A percentile compares a stretch with the other conserved stretches of the same genome.
Conservation (phyloP, 305 asterid species). For the Petunia hybrid region DNA sequence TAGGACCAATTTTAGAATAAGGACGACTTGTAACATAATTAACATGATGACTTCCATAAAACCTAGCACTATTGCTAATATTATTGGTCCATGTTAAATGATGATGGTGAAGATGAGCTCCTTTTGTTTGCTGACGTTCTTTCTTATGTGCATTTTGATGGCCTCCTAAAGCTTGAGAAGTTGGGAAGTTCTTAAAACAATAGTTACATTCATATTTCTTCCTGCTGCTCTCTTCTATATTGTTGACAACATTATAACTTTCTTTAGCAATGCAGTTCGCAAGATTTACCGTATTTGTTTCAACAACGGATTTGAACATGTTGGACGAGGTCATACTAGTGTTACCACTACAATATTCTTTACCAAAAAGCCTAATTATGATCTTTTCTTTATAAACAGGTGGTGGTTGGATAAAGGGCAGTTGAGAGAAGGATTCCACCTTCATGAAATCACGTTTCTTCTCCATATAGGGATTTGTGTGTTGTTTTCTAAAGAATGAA, state of each 20-base stretch:
- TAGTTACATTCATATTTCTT: slow-evolving; percentile 54
- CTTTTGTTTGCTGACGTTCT: slow-evolving; percentile 52
- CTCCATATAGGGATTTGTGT: slow-evolving; percentile 53
- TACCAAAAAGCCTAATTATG: slow-evolving; percentile 70
- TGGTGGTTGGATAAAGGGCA: slow-evolving; percentile 71
- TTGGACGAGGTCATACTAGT: not conserved
- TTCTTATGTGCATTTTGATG: slow-evolving; percentile 63
- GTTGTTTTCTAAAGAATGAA: not conserved
- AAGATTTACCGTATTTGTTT: not conserved
- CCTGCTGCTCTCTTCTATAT: slow-evolving; percentile 36
- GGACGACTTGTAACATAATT: not conserved
- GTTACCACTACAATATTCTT: slow-evolving; percentile 54
- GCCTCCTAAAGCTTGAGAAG: slow-evolving; percentile 65
- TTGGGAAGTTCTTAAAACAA: slow-evolving; percentile 53
- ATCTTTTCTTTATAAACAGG: slow-evolving; percentile 36
- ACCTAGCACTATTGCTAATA: not conserved
- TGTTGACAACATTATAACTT: not conserved
- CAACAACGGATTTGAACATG: not conserved
- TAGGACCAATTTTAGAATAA: slow-evolving; percentile 24
- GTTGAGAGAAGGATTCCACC: slow-evolving; percentile 82
- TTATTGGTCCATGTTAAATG: no score
- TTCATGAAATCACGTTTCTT: slow-evolving; percentile 71
- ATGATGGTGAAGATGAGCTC: slow-evolving; percentile 42
- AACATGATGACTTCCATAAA: slow-evolving; percentile 36
- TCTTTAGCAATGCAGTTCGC: not conserved